Conservation (phyloP, 345 rosid genomes). For the Microcos paniculata region DNA sequence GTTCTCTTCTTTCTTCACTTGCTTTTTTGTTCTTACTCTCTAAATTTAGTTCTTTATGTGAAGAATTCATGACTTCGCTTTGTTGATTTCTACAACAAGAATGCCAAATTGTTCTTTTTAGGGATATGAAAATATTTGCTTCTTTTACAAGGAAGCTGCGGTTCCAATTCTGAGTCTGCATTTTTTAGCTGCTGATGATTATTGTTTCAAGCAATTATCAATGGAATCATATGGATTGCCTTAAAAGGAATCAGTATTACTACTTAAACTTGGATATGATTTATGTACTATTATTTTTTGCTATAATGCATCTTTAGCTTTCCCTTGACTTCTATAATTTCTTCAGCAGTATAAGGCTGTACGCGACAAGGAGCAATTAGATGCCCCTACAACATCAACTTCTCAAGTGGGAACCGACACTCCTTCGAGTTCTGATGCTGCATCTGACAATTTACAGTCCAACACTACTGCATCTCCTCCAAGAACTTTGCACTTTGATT, state of each 20-base stretch:
- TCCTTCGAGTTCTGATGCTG: neutral
- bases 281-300: neutral
- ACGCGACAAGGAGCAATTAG: neutral
- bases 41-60: too few species aligned
- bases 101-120: neutral
- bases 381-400: neutral
- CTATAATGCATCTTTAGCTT: neutral
- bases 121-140: too few species aligned
- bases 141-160: neutral
- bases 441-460: neutral
- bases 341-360: slow-evolving; percentile 2
- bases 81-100: neutral
- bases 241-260: neutral
- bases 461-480: neutral
- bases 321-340: neutral
- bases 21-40: too few species aligned
- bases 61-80: neutral
- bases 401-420: neutral
- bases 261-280: neutral
- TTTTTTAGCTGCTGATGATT: neutral
- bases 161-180: neutral
- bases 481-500: neutral
- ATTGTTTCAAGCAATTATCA: neutral
- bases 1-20: neutral
- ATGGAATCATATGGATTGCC: too few species aligned